Conservation (phyloP, 306 rosid genomes). For the Morella rubra region DNA sequence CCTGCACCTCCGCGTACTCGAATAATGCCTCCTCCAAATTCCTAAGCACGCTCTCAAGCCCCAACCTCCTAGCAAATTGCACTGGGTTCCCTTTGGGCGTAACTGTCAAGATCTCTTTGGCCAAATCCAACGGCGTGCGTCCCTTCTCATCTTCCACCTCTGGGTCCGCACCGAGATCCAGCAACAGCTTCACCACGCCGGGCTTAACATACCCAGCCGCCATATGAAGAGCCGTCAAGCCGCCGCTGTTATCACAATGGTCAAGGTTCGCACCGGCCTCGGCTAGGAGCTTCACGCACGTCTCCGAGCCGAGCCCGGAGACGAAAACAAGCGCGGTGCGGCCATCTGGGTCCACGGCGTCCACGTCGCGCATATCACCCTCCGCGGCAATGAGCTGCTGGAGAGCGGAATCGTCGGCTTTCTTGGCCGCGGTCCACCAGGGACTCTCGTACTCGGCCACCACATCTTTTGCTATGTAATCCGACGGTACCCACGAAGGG, state of each 20-base stretch:
- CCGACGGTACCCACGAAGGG: constrained; percentile 77
- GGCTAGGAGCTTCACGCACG: constrained; percentile 50
- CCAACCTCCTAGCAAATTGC: constrained; percentile 67
- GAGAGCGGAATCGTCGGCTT: constrained; percentile 56
- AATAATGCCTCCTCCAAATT: constrained; percentile 56
- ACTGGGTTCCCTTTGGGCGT: constrained; percentile 81
- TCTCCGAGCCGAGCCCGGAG: constrained; percentile 70
- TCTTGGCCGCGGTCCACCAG: constrained; percentile 91
- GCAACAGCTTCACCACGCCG: constrained; percentile 50
- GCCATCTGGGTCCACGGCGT: constrained; percentile 68
- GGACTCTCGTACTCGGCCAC: constrained; percentile 77
- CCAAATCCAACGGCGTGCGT: constrained; percentile 64
- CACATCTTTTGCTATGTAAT: constrained; percentile 76
- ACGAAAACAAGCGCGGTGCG: constrained; percentile 75
- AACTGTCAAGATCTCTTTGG: constrained; percentile 48
- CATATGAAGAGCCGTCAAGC: constrained; percentile 70
- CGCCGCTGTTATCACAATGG: constrained; percentile 59
- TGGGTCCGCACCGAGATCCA: constrained; percentile 66
- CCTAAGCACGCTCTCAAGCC: constrained; percentile 52
- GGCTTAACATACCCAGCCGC: constrained; percentile 80
- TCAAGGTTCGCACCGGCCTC: constrained; percentile 65
- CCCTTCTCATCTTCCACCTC: constrained; percentile 55
- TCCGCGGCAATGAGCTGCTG: constrained; percentile 35
- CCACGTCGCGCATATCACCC: constrained; percentile 56
- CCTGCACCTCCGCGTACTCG: constrained; percentile 83